A percentile compares a stretch with the other conserved stretches of the same genome.
Conservation (phyloP, 805 yeast genomes). For the Suhomyces vadensis region DNA sequence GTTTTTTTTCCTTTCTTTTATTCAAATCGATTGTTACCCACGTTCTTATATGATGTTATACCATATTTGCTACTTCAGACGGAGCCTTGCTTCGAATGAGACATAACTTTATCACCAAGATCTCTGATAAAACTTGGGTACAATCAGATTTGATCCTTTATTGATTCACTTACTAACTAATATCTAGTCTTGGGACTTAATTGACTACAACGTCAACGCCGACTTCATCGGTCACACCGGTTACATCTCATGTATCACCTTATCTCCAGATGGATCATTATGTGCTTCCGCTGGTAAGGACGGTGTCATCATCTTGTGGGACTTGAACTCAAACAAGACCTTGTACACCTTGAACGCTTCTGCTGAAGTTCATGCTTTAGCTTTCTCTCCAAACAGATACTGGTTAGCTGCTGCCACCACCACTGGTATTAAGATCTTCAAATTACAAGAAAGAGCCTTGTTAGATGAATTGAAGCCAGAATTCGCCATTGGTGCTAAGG, state of each 20-base stretch:
- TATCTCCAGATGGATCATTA: constrained; percentile 99
- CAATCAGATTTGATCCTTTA: background rate
- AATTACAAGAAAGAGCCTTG: constrained; percentile 90
- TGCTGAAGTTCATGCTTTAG: constrained; percentile 96
- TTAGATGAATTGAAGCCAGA: constrained; percentile 99
- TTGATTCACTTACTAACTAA: constrained; percentile 46
- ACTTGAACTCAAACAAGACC: constrained; percentile 79
- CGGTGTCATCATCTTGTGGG: constrained; percentile 98
- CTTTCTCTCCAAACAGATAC: constrained; percentile 99
- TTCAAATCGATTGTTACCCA: background rate
- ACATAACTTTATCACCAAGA: constrained; percentile 97
- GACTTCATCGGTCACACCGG: constrained; percentile 99
- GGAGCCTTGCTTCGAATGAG: constrained; percentile 79
- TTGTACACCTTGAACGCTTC: constrained; percentile 93
- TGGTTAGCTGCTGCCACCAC: constrained; percentile 99
- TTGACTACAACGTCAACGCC: constrained; percentile 81
- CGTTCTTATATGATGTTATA: constrained; percentile 62
- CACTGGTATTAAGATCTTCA: constrained; percentile 96
- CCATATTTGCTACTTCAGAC: constrained; percentile 99
- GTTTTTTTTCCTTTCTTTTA: constrained; percentile 40
- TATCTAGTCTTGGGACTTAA: constrained; percentile 91
- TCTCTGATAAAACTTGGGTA: constrained; percentile 74
- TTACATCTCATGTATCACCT: constrained; percentile 94
- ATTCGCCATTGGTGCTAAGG: constrained; percentile 82
- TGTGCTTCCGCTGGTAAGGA: constrained; percentile 99